Conservation (phyloP, 495 filamentous ascomycete species). For the Aspergillus haitiensis region DNA sequence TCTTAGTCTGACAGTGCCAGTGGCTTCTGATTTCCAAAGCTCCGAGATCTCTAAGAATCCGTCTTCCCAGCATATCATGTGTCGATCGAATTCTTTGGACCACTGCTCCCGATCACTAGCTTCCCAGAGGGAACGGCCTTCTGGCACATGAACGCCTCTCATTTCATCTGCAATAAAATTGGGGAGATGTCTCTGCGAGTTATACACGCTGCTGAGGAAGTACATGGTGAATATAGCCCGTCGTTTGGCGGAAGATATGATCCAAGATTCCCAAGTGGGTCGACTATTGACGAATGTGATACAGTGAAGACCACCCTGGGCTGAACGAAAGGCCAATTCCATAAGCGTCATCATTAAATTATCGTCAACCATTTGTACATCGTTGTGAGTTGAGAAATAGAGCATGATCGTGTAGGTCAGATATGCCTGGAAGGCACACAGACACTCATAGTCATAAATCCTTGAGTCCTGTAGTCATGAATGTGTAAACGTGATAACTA, state of each 20-base stretch:
- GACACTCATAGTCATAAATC: conserved; percentile 31
- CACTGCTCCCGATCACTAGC: conserved; percentile 34
- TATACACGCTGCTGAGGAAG: conserved; percentile 49
- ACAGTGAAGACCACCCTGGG: conserved; percentile 41
- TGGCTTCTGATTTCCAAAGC: conserved; percentile 37
- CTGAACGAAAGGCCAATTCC: conserved; percentile 45
- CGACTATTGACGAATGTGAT: conserved; percentile 33
- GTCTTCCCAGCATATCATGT: conserved; percentile 42
- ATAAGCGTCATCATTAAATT: conserved; percentile 46
- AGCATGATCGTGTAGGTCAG: conserved; percentile 47
- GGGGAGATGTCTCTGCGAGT: conserved; percentile 36
- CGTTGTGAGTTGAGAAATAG: conserved; percentile 38
- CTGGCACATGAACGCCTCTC: conserved; percentile 32
- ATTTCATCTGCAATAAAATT: conserved; percentile 46
- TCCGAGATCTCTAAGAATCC: conserved; percentile 42
- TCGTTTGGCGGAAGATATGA: conserved; percentile 46
- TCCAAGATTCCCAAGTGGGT: conserved; percentile 53
- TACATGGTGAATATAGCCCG: conserved; percentile 50
- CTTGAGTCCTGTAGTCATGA: conserved; percentile 11
- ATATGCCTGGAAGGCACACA: conserved; percentile 51
- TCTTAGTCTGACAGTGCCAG: conserved; percentile 13
- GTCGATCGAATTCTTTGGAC: conserved; percentile 40
- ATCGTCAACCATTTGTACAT: conserved; percentile 25
- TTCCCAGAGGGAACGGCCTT: conserved; percentile 40
- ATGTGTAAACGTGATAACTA: no score